Conservation (phyloP, 2,329 filamentous ascomycete genomes). For the Lasiodiplodia gonubiensis region DNA sequence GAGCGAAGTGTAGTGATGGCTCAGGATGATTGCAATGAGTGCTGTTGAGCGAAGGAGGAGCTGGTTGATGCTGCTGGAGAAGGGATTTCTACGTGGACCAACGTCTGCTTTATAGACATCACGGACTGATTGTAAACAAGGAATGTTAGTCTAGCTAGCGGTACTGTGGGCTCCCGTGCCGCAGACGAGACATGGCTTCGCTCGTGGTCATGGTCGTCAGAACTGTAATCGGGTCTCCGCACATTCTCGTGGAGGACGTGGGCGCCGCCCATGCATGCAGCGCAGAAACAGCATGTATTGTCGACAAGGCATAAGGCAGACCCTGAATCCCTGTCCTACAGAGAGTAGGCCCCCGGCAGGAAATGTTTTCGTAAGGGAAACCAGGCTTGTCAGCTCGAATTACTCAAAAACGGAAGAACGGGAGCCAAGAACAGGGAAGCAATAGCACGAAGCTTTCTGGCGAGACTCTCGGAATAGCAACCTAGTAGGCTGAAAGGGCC, state of each 20-base stretch:
- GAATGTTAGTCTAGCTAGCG: constrained; percentile 16
- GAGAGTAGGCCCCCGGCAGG: not conserved
- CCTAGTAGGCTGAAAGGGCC: not conserved
- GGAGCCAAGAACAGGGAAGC: not conserved
- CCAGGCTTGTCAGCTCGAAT: constrained; percentile 6
- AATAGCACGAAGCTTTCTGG: not conserved
- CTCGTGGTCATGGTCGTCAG: constrained; percentile 20
- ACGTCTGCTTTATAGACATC: constrained; percentile 29
- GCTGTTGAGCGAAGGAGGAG: constrained; percentile 28
- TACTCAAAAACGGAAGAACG: not conserved
- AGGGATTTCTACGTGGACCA: constrained; percentile 29
- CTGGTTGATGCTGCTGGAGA: constrained; percentile 21
- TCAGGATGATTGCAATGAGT: constrained; percentile 30
- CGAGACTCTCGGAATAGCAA: constrained; percentile 9
- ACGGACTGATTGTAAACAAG: constrained; percentile 1
- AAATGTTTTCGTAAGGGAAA: constrained; percentile 17
- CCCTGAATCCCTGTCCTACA: not conserved
- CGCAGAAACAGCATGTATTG: constrained; percentile 12
- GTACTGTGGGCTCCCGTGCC: not conserved
- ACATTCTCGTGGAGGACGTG: constrained; percentile 24
- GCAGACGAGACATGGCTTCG: constrained; percentile 16
- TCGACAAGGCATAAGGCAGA: constrained; percentile 14
- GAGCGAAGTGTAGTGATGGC: constrained; percentile 31
- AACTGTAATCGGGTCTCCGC: constrained; percentile 28
- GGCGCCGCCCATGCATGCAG: constrained; percentile 22